Conservation (phyloP, 2,329 filamentous ascomycete species). For the Orbilia blumenaviensis region DNA sequence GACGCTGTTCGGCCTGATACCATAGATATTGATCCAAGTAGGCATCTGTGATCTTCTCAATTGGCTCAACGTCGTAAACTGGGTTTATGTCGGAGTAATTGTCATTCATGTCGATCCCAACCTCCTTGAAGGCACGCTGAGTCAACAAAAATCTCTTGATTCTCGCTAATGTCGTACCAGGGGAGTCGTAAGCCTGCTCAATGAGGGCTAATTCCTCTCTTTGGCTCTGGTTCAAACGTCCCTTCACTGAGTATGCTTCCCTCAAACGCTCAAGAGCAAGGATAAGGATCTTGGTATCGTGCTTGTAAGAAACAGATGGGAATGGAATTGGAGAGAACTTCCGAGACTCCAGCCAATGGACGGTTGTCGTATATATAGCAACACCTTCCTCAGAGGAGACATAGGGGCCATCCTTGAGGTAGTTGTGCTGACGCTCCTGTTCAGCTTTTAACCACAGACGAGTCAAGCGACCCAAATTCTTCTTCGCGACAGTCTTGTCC, state of each 20-base stretch:
- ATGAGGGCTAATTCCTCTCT: slow-evolving; percentile 96
- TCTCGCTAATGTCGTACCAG: slow-evolving; percentile 90
- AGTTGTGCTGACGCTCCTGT: slow-evolving; percentile 98
- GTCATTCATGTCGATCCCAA: slow-evolving; percentile 99
- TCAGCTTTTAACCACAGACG: slow-evolving; percentile 97
- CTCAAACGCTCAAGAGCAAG: slow-evolving; percentile 89
- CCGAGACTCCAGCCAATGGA: slow-evolving; percentile 97
- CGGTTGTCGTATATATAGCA: slow-evolving; percentile 97
- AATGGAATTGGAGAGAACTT: slow-evolving; percentile 99
- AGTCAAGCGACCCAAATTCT: slow-evolving; percentile 94
- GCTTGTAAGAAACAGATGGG: slow-evolving; percentile 98
- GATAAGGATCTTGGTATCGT: slow-evolving; percentile 98
- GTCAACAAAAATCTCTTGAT: slow-evolving; percentile 98
- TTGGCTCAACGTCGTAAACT: slow-evolving; percentile 97
- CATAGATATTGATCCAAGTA: slow-evolving; percentile 98
- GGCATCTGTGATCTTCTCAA: slow-evolving; percentile 99
- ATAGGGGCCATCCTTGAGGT: slow-evolving; percentile 98
- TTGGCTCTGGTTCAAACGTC: slow-evolving; percentile 94
- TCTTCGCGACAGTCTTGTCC: slow-evolving; percentile 99
- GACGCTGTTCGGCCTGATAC: slow-evolving; percentile 98
- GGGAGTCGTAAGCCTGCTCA: slow-evolving; percentile 97
- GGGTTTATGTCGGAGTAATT: slow-evolving; percentile 99
- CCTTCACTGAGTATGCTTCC: slow-evolving; percentile 97
- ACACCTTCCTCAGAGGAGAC: slow-evolving; percentile 98
- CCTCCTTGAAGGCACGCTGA: slow-evolving; percentile 97